Evolutionary conservation across 2,329 filamentous ascomycete genomes (phyloP), one percentile per base, ranked within the genome.

Genomic region (Sporothrix brunneoviolacea): DNA sequence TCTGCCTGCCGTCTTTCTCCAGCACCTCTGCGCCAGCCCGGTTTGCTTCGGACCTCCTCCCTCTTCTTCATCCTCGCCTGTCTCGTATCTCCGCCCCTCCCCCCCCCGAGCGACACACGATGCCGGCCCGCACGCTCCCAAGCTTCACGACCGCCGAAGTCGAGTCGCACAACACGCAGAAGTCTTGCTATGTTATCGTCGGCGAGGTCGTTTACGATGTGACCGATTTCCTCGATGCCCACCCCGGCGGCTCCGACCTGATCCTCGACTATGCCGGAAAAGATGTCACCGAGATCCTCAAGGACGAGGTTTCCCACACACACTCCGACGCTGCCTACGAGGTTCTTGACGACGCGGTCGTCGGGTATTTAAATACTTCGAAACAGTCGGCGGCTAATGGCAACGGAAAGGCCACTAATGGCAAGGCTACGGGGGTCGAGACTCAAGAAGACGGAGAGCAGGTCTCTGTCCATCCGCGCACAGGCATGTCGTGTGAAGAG

Each of bases 241-340:
- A 98, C 65, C 93, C 93, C 21, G 93, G 93, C 59, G 93, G 93
- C 52, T 81, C 82, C 60, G 88, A 95, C 55, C 73, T 97, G 60
- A 84, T 98, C 55, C 74, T 96, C 56, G 87, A 95, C 48, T 95
- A 93, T 66, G 93, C 79, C 28, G 91, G 91, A 58, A 88, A 89
- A 67, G 93, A 98, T 67, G 76, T 96, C 52, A 77, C 80, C 57
- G 76, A 82, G 4, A 94, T 96, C 53, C 74, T 98, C 69, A 82
- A 86, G 64, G 91, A 98, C 63, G 76, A 83, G 54, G 71, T 79
- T 38, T 96, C 91, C 30, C 93, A 98, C 64, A 71, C 75, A 38
- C 93, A 98, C 67, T 89, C 86, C 42, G 91, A 97, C 55, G 78
- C 90, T 2, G 93, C 93, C n/a, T 98, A 96, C 68, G 91, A 97